These are phyloP conservation scores for Poteriospumella lacustris DNA, from an alignment of 108 stramenopile species.

Conservation along the genomic window DNA sequence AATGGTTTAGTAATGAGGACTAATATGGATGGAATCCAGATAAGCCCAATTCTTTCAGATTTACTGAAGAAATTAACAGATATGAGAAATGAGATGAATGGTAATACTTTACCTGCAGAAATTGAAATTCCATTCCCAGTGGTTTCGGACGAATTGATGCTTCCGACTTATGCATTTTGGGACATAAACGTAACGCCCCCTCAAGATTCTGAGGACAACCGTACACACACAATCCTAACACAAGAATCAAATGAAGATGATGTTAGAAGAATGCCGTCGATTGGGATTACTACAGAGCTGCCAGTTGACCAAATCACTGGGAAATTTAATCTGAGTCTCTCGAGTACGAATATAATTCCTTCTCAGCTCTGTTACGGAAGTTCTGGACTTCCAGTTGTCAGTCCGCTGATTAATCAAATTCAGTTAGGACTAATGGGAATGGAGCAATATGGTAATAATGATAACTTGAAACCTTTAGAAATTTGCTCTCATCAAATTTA, in stretches of 20 bases:
- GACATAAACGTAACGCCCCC: constrained; percentile 2
- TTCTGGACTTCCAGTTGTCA: neutral
- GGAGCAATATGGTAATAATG: constrained; percentile 8
- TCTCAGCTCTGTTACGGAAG: constrained; percentile 2
- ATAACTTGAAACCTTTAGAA: constrained; percentile 9
- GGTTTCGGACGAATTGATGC: neutral
- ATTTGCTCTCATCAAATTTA: constrained; percentile 9
- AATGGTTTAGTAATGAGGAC: neutral
- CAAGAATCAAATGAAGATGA: neutral
- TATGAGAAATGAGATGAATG: neutral
- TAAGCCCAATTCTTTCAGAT: neutral
- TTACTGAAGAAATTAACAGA: constrained; percentile 3
- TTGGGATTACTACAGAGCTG: constrained; percentile 2
- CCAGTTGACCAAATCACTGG: constrained; percentile 2
- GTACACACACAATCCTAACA: neutral
- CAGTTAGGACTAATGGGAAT: constrained; percentile 7
- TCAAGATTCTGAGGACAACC: constrained; percentile 2
- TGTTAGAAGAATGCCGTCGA: constrained; percentile 7
- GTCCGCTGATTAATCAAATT: neutral
- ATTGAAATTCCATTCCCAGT: constrained; percentile 3
- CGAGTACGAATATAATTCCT: constrained; percentile 2
- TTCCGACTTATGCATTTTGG: constrained; percentile 2
- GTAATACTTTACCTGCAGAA: constrained; percentile 8
- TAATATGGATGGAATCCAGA: neutral
- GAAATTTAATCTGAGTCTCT: neutral